Conservation (phyloP, 169 alveolate genomes). For the Neospora caninum region DNA sequence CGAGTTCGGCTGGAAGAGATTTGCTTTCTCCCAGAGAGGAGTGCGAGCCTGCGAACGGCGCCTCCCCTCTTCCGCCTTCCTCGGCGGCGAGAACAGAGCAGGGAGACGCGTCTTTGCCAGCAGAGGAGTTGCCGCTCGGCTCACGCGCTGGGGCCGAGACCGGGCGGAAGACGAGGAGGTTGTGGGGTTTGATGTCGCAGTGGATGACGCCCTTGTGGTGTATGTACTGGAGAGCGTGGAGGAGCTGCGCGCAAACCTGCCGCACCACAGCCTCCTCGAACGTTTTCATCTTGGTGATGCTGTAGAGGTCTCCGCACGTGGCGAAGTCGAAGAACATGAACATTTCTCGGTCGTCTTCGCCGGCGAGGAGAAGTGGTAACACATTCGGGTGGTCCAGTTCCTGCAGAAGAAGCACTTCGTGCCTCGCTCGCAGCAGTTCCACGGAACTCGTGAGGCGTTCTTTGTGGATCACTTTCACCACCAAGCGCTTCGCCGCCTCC, state of each 20-base stretch:
- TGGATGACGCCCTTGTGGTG: slow-evolving; percentile 79
- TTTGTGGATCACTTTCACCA: slow-evolving; percentile 37
- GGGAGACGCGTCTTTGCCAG: neutral
- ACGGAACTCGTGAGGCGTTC: neutral
- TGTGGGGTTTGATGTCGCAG: slow-evolving; percentile 82
- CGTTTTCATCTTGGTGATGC: slow-evolving; percentile 64
- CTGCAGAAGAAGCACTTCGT: slow-evolving; percentile 32
- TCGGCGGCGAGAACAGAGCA: neutral
- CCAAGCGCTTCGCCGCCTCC: slow-evolving; percentile 10
- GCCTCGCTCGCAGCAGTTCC: slow-evolving; percentile 28
- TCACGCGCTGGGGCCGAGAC: neutral
- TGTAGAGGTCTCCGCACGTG: slow-evolving; percentile 69
- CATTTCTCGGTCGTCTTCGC: slow-evolving; percentile 35
- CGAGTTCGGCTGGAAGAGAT: neutral
- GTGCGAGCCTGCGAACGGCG: too few species aligned
- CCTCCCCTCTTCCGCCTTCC: neutral
- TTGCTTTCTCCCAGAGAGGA: neutral
- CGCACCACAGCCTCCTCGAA: slow-evolving; percentile 74
- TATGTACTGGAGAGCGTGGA: slow-evolving; percentile 76
- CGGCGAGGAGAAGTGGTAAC: slow-evolving; percentile 13
- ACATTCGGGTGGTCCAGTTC: slow-evolving; percentile 32
- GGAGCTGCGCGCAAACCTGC: slow-evolving; percentile 74
- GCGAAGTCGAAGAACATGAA: slow-evolving; percentile 73
- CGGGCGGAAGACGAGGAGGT: slow-evolving; percentile 74
- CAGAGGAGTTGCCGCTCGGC: neutral